Evolutionary conservation across 352 stramenopile species (phyloP), one percentile per base, ranked within the genome.

Genomic region (Globisporangium cederbergense): DNA sequence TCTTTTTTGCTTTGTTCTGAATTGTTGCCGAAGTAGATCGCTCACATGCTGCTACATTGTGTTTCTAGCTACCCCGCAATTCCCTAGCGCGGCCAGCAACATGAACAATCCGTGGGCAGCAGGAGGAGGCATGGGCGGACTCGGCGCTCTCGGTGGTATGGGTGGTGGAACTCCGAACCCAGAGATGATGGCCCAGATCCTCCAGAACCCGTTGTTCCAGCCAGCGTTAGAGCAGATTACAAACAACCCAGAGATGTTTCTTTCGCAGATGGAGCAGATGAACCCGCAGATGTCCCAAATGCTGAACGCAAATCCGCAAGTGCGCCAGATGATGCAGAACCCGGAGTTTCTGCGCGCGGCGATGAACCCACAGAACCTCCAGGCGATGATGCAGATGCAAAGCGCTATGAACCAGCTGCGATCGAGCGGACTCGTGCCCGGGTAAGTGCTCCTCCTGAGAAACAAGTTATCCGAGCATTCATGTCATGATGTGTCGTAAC

Each of bases 361-460:
- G 63, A 89, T 95, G 78, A 95, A 97, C 75, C 90, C 90, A 36
- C 79, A 95, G 64, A 97, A 96, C 71, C 69, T 97, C 16, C 89
- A 97, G 68, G 90, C 90, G 16, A 94, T 97, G 81, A 88, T 96
- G 77, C 89, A 97, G 68, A 90, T 97, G 81, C 90, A 97, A 66
- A 83, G 68, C 52, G 86, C 86, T 13, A 96, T 97, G 88, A 86
- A 80, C 61, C 88, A 96, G 64, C 72, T 96, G 34, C 86, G 84
- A 36, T 62, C 75, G 4, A 78, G 81, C 2, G 88, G 88, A 36
- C 64, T 95, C 43, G 66, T 96, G 45, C 75, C 79, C 63, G 79
- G 78, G 84, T 93, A 68, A 28, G 80, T 76, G 32, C 11, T 60
- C n/a, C 36, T 25, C 43, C 32, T 25, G 3, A 13, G 10, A 53